Base-by-base conservation (phyloP, 805 yeast genomes). In the Dipodascus albidus region DNA sequence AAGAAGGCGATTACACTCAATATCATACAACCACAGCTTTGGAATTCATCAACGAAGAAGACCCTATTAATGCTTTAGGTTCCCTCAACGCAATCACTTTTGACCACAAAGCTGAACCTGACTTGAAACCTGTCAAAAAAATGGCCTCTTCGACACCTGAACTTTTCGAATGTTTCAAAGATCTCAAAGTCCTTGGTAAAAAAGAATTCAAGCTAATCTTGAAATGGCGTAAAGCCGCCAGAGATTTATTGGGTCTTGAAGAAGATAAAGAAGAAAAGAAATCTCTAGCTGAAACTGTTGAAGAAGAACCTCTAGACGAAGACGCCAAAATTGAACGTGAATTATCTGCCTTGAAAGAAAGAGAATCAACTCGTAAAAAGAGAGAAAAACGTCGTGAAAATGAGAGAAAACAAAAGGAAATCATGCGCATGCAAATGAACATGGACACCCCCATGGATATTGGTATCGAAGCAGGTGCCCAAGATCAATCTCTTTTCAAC, bases 401-500 rank as follows among this genome's bases (percentile, higher is more conserved):
- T 66, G 96, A 90, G 69, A 59, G 69, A 57, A 88, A 87, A 64
- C 96, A 88, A 67, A 87, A 85, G 68, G 97, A 91, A 65, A 79
- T 91, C 50, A 75, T 78, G 50, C 80, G 98, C 72, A 83, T 88
- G 86, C 97, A 93, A 71, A 83, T 93, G 91, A 87, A 87, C 68
- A 90, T 93, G 96, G 74, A 86, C 55, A 87, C 96, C 3, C 96
- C 95, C 64, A 80, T 78, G 72, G 95, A 89, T 64, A 82, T 93
- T 58, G 97, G 98, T 77, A 75, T 87, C 53, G 99, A 93, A 66
- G 96, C 96, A 17, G 91, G 87, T 17, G 78, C 78, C 52, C 74
- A 80, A 55, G 96, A 93, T 38, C 75, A 84, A 53, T 78, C 90
- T 1, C 72, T 88, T 55, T 93, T 93, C 73, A 87, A 83, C 64